A percentile compares a stretch with the other conserved stretches of the same genome.
Conservation (phyloP, 441 rosid genomes). For the Populus hybrid region DNA sequence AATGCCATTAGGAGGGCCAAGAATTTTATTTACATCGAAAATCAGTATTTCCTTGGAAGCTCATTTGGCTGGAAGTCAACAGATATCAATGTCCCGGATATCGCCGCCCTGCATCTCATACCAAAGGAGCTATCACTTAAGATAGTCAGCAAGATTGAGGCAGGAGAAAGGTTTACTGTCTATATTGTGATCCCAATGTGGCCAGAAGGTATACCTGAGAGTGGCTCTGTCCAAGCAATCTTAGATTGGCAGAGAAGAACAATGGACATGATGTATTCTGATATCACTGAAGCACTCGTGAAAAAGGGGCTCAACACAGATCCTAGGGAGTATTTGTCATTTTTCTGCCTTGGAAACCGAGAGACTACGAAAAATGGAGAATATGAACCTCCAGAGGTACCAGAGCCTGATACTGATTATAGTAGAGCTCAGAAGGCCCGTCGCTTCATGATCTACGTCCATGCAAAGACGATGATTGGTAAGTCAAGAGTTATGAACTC, state of each 20-base stretch:
- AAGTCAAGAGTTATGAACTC: constrained; percentile 5
- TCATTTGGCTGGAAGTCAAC: constrained; percentile 70
- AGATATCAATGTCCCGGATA: constrained; percentile 70
- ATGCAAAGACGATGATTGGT: constrained; percentile 95
- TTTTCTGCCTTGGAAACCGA: constrained; percentile 92
- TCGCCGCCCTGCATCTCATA: constrained; percentile 70
- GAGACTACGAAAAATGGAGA: constrained; percentile 76
- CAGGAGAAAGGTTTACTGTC: constrained; percentile 76
- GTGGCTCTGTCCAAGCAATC: constrained; percentile 90
- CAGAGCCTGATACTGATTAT: constrained; percentile 70
- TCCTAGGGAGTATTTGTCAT: constrained; percentile 76
- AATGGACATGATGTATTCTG: constrained; percentile 93
- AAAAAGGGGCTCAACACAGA: constrained; percentile 54
- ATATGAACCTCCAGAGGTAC: constrained; percentile 63
- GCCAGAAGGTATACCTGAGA: constrained; percentile 97
- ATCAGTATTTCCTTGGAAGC: constrained; percentile 95
- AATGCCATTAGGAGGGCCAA: constrained; percentile 92
- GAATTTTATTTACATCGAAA: constrained; percentile 82
- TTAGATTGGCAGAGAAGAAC: constrained; percentile 93
- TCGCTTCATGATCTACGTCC: constrained; percentile 97
- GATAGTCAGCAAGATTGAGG: constrained; percentile 80
- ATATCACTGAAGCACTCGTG: constrained; percentile 56
- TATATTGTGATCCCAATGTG: constrained; percentile 94
- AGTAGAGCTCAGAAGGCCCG: constrained; percentile 79
- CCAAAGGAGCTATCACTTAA: constrained; percentile 86